Percentiles rank a stretch among this genome's conserved stretches.
phyloP scores from a whole-genome alignment of 768 basidiomycete species.

The Hygrocybe punicea region DNA sequence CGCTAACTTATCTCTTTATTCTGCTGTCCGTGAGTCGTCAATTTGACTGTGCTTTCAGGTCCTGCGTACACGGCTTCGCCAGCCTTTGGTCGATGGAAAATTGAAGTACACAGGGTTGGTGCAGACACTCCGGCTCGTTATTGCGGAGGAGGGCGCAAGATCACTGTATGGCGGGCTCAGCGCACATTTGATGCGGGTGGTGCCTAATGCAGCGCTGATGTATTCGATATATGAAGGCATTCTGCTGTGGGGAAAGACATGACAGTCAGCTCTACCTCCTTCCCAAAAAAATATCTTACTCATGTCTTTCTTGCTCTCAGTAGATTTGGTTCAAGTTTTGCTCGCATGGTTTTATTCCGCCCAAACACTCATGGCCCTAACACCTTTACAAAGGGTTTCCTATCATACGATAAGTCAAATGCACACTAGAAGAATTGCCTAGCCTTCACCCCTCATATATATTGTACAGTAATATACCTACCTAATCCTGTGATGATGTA shows the following conservation, averaged over 20 bases:
- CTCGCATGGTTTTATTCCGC: too few relatives aligned
- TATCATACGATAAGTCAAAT: too few relatives aligned
- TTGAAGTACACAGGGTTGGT: conserved; percentile 81
- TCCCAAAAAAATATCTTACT: too few relatives aligned
- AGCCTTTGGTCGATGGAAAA: conserved; percentile 75
- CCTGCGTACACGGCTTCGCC: conserved; percentile 85
- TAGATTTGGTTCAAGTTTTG: too few relatives aligned
- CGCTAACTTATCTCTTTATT: conserved; percentile 19
- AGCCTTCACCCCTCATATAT: too few relatives aligned
- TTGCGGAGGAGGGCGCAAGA: conserved; percentile 84
- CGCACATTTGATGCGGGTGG: conserved; percentile 93
- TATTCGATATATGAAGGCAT: conserved; percentile 90
- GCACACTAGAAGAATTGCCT: too few relatives aligned
- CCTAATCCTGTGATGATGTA: too few relatives aligned
- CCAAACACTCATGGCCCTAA: too few relatives aligned
- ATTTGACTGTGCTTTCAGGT: conserved; percentile 51
- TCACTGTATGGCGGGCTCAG: conserved; percentile 89
- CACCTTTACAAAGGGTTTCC: too few relatives aligned
- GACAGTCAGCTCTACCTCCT: too few relatives aligned
- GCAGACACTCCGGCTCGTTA: conserved; percentile 81
- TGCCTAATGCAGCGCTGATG: conserved; percentile 97
- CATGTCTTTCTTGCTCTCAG: too few relatives aligned
- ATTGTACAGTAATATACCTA: too few relatives aligned
- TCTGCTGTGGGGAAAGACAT: conserved; percentile 51
- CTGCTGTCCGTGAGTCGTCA: background rate